Evolutionary conservation across 148 eudicot genomes (phyloP).

Genomic region (Pharnaceum exiguum): DNA sequence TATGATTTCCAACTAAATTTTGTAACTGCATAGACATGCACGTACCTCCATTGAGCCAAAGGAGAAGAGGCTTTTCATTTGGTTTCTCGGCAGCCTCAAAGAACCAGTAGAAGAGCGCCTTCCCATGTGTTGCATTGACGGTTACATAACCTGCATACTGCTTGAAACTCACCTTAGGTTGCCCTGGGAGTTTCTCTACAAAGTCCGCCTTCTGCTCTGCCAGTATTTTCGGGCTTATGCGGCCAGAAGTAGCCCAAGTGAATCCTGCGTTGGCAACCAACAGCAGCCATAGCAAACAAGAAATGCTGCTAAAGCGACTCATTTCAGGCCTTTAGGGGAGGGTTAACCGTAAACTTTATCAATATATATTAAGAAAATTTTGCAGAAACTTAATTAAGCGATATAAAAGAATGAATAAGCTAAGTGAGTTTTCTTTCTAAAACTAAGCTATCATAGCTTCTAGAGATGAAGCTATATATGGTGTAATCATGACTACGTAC

Average conservation of each 20-base stretch:
- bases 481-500: too few species aligned
- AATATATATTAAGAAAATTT: background rate
- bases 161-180: slow-evolving; percentile 58
- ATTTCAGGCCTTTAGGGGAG: background rate
- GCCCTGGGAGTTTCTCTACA: slow-evolving; percentile 63
- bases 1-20: background rate
- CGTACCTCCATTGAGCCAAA: slow-evolving; percentile 99
- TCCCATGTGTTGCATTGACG: slow-evolving; percentile 68
- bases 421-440: too few species aligned
- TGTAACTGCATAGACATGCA: too few species aligned
- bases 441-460: background rate
- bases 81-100: slow-evolving; percentile 60
- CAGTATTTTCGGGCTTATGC: slow-evolving; percentile 22
- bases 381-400: too few species aligned
- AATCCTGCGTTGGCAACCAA: background rate
- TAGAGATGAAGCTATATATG: slow-evolving; percentile 8
- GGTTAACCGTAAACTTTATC: background rate
- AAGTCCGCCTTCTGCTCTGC: slow-evolving; percentile 51
- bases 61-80: slow-evolving; percentile 50
- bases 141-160: slow-evolving; percentile 81
- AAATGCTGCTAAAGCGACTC: background rate
- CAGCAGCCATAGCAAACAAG: slow-evolving; percentile 11
- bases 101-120: slow-evolving; percentile 88
- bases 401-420: too few species aligned
- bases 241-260: background rate